A percentile compares a stretch with the other conserved stretches of the same genome.
Evolutionary conservation across 495 filamentous ascomycete species (phyloP).

Genomic region (Xylaria telfairii): DNA sequence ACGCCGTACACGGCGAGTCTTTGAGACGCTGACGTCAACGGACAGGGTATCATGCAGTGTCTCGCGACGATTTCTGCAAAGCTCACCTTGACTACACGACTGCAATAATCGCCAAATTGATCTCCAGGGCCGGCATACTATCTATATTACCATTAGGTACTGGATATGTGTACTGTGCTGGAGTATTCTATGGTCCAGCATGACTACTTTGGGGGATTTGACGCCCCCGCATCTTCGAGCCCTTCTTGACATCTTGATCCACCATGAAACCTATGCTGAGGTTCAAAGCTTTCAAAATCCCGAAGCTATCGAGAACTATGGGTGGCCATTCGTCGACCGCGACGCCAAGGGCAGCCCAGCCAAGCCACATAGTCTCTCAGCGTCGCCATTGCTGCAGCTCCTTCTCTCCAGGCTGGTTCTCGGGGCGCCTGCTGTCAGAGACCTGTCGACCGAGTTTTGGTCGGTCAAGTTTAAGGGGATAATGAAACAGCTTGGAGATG

Average conservation of each 20-base stretch:
- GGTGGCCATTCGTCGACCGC: conserved; percentile 56
- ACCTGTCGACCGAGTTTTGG: conserved; percentile 66
- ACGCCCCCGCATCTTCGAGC: conserved; percentile 61
- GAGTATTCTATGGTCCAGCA: conserved; percentile 8
- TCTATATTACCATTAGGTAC: too few relatives aligned
- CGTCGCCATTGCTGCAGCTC: conserved; percentile 62
- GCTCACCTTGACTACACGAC: neutral
- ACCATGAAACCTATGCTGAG: conserved; percentile 67
- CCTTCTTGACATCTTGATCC: conserved; percentile 70
- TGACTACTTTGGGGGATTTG: conserved; percentile 36
- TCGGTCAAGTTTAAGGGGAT: conserved; percentile 53
- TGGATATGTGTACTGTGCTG: neutral
- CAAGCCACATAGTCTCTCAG: conserved; percentile 38
- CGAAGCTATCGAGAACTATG: conserved; percentile 60
- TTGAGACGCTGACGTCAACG: neutral
- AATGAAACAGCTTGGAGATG: conserved; percentile 57
- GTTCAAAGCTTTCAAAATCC: conserved; percentile 65
- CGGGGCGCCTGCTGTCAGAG: conserved; percentile 61
- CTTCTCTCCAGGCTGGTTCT: conserved; percentile 64
- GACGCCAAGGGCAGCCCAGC: conserved; percentile 14
- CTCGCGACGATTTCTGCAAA: neutral
- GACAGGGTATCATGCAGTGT: neutral
- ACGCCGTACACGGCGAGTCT: neutral
- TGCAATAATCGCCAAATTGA: neutral
- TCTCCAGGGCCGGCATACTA: neutral